These are phyloP conservation scores for Hamamelis virginiana DNA, from an alignment of 164 flowering plant species.

Conservation along the genomic window DNA sequence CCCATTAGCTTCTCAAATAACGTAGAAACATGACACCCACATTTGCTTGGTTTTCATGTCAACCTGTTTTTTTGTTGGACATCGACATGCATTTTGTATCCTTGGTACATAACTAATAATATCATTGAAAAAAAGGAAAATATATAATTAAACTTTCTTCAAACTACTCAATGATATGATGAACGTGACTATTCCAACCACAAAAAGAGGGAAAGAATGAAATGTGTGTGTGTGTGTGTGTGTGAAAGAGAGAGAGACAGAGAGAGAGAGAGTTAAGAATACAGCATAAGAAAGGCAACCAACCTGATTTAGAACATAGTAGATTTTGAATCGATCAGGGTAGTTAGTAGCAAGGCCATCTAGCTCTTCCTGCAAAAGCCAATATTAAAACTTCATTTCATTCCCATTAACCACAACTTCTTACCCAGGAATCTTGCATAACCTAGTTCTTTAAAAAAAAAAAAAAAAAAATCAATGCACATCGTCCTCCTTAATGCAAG, in stretches of 20 bases:
- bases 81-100: not conserved
- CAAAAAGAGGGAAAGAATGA: not conserved
- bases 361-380: constrained; percentile 76
- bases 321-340: constrained; percentile 67
- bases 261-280: not conserved
- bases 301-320: constrained; percentile 94
- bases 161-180: not conserved
- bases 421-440: not conserved
- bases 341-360: constrained; percentile 61
- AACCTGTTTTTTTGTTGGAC: not conserved
- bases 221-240: too few species aligned
- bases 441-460: too few species aligned
- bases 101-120: not conserved
- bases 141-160: not conserved
- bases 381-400: not conserved
- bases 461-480: too few species aligned
- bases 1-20: constrained; percentile 7
- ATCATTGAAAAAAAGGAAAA: not conserved
- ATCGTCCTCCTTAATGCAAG: too few species aligned
- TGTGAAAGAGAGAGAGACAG: too few species aligned
- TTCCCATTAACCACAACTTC: not conserved
- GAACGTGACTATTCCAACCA: not conserved
- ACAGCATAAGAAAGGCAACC: not conserved
- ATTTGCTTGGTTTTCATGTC: not conserved
- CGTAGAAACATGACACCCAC: not conserved